Conservation (phyloP, 768 basidiomycete genomes). For the Suillus weaverae region DNA sequence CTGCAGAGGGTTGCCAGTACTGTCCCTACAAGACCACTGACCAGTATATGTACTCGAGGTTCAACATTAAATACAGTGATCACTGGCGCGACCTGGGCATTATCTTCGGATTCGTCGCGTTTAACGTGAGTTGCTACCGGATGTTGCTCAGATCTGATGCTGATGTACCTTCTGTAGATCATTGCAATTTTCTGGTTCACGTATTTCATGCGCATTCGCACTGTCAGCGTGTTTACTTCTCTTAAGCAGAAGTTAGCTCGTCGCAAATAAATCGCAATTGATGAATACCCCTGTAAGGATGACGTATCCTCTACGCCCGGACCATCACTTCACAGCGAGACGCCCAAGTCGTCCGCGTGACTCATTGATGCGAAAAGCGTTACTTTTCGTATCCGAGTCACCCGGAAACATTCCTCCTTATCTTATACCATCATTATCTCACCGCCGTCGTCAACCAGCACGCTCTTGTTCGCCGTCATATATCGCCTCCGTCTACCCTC, state of each 20-base stretch:
- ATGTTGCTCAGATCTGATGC: not conserved
- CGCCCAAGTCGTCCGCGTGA: too few species aligned
- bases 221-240: constrained; percentile 14
- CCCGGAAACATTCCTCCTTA: too few species aligned
- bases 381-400: too few species aligned
- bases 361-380: too few species aligned
- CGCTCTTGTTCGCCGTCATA: too few species aligned
- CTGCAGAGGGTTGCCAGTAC: constrained; percentile 43
- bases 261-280: not conserved
- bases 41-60: constrained; percentile 39
- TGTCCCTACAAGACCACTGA: constrained; percentile 63
- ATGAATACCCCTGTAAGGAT: not conserved
- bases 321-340: too few species aligned
- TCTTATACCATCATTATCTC: too few species aligned
- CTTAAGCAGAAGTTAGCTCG: constrained; percentile 1
- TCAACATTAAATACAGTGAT: constrained; percentile 61
- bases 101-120: constrained; percentile 42
- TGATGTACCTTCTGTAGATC: constrained; percentile 13
- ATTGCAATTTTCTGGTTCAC: constrained; percentile 21
- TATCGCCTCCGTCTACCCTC: too few species aligned
- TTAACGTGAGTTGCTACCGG: constrained; percentile 39
- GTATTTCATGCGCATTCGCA: constrained; percentile 28
- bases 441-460: too few species aligned
- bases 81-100: constrained; percentile 51
- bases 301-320: too few species aligned